These are phyloP conservation scores for Chaetomiaceae sp. DNA, from an alignment of 2,329 filamentous ascomycete species.

Conservation along the genomic window DNA sequence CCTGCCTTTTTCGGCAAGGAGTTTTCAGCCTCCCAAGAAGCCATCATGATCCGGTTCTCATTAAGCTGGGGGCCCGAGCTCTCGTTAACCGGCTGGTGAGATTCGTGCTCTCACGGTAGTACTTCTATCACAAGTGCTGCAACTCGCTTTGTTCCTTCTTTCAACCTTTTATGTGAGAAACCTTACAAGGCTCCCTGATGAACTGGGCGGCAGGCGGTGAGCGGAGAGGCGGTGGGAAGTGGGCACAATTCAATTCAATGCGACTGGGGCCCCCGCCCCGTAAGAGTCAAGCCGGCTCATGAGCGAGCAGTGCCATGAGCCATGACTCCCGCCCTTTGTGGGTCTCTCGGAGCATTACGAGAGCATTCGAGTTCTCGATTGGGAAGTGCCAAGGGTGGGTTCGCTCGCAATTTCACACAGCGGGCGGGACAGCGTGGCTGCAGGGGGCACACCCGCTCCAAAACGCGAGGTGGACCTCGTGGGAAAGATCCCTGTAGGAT, in stretches of 20 bases:
- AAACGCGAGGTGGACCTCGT: constrained; percentile 28
- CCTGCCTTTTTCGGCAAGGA: no score
- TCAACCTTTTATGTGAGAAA: no score
- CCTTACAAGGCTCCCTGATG: no score
- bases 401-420: not conserved
- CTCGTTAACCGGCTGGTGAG: no score
- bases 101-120: no score
- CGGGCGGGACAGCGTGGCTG: constrained; percentile 19
- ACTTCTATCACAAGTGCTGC: no score
- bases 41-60: no score
- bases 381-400: not conserved
- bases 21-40: no score
- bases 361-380: not conserved
- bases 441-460: constrained; percentile 28
- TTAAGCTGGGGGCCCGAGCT: no score
- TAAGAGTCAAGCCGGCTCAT: constrained; percentile 9
- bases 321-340: not conserved
- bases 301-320: constrained; percentile 5
- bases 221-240: constrained; percentile 2
- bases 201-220: constrained; percentile 6
- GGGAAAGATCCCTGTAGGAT: constrained; percentile 35
- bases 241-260: not conserved
- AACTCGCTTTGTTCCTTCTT: no score
- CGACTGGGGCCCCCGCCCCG: not conserved
- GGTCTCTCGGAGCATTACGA: constrained; percentile 6